Percentiles rank a stretch among this genome's conserved stretches.
Evolutionary conservation across 2,329 filamentous ascomycete genomes (phyloP).

Genomic region (Aureobasidium namibiae): DNA sequence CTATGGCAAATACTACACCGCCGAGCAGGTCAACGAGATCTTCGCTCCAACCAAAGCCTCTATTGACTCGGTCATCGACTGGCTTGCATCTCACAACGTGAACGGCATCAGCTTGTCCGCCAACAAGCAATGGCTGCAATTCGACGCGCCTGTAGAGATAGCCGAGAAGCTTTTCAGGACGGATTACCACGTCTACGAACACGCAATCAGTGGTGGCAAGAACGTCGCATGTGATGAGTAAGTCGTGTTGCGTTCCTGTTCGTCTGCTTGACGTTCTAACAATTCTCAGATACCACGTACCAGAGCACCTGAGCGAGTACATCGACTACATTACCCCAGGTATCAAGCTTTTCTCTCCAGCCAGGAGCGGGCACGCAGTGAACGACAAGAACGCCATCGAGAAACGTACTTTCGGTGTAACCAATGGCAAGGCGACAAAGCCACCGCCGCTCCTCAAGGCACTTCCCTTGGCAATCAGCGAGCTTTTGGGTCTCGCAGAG

Average conservation of each 20-base stretch:
- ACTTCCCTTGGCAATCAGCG: background rate
- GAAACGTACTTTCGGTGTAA: conserved; percentile 15
- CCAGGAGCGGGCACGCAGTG: conserved; percentile 13
- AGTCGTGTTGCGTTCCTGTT: conserved; percentile 18
- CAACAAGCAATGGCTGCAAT: conserved; percentile 30
- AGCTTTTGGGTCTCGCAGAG: background rate
- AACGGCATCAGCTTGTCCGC: conserved; percentile 24
- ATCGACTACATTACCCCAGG: conserved; percentile 52
- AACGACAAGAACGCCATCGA: conserved; percentile 14
- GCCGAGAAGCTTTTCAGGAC: conserved; percentile 32
- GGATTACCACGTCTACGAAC: conserved; percentile 32
- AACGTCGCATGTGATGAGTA: conserved; percentile 34
- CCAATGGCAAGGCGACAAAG: background rate
- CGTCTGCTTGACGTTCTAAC: background rate
- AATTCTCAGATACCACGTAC: conserved; percentile 38
- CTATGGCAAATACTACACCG: conserved; percentile 34
- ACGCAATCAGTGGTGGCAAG: conserved; percentile 23
- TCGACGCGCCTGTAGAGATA: conserved; percentile 30
- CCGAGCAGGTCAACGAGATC: conserved; percentile 30
- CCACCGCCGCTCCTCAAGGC: background rate
- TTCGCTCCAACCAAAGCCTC: conserved; percentile 31
- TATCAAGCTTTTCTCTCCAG: conserved; percentile 36
- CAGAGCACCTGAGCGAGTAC: conserved; percentile 38
- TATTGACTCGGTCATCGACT: conserved; percentile 30
- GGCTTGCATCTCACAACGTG: conserved; percentile 31